Conservation (phyloP, 106 monocot species). For the Acanthochlamys bracteata region DNA sequence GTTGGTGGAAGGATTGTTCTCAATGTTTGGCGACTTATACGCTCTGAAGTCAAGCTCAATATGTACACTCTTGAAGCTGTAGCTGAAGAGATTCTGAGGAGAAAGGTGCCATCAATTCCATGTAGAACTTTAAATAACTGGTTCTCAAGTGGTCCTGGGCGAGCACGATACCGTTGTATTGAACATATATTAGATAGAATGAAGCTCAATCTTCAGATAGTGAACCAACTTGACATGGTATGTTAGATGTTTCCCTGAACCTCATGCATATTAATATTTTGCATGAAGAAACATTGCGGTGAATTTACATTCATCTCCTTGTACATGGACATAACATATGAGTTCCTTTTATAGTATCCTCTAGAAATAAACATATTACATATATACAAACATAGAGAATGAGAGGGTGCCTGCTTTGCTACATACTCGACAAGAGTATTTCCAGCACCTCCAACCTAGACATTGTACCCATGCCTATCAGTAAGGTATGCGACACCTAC, state of each 20-base stretch:
- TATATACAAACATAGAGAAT: too few species aligned
- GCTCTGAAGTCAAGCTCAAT: constrained; percentile 76
- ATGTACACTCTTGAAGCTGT: constrained; percentile 85
- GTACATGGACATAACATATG: too few species aligned
- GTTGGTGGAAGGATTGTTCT: constrained; percentile 96
- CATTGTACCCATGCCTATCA: too few species aligned
- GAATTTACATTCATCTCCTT: too few species aligned
- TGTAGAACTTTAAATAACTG: constrained; percentile 53
- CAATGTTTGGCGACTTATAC: constrained; percentile 90
- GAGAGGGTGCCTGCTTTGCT: too few species aligned
- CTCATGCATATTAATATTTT: not conserved
- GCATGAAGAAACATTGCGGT: not conserved
- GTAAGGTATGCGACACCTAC: too few species aligned
- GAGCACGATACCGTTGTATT: constrained; percentile 57
- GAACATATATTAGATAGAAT: constrained; percentile 47
- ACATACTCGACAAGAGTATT: too few species aligned
- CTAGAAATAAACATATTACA: too few species aligned
- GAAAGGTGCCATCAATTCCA: constrained; percentile 73
- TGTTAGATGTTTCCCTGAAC: not conserved
- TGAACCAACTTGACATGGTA: constrained; percentile 93
- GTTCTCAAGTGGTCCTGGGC: constrained; percentile 47
- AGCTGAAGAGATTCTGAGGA: constrained; percentile 74
- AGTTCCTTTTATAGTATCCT: too few species aligned
- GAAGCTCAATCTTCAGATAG: constrained; percentile 67
- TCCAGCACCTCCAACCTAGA: too few species aligned